Percentiles rank a stretch among this genome's conserved stretches.
Evolutionary conservation across 2,329 filamentous ascomycete species (phyloP).

Genomic region (Talaromyces sp.): DNA sequence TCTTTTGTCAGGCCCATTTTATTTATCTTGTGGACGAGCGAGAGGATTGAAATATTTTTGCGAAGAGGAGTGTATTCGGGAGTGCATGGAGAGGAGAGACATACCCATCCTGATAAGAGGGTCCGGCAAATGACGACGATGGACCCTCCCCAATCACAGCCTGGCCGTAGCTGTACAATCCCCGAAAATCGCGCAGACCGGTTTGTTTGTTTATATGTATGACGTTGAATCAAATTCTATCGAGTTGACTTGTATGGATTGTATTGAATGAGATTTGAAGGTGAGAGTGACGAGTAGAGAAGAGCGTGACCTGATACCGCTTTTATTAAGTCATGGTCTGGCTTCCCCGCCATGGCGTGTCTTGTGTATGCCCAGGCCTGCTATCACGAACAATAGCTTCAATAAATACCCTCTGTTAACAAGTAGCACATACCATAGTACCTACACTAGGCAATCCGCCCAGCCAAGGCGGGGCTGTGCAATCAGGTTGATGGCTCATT

Average conservation of each 20-base stretch:
- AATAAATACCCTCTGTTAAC: not conserved
- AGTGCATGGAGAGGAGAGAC: not conserved
- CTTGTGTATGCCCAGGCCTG: slow-evolving; percentile 7
- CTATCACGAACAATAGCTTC: slow-evolving; percentile 2
- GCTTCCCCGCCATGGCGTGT: slow-evolving; percentile 1
- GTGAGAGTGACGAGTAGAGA: not conserved
- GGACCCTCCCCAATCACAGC: slow-evolving; percentile 1
- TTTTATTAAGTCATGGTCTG: not conserved
- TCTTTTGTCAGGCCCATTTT: slow-evolving; percentile 18
- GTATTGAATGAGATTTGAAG: not conserved
- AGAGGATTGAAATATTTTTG: not conserved
- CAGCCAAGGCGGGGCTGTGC: slow-evolving; percentile 1
- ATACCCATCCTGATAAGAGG: slow-evolving; percentile 1
- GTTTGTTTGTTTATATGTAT: not conserved
- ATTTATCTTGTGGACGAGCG: too few relatives aligned
- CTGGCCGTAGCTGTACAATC: not conserved
- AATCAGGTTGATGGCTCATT: not conserved
- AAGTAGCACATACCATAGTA: not conserved
- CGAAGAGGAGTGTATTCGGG: not conserved
- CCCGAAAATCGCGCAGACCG: not conserved
- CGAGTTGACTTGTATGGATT: not conserved
- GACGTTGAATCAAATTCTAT: not conserved
- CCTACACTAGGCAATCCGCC: not conserved
- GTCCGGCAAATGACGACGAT: not conserved
- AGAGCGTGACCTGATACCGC: slow-evolving; percentile 1